Evolutionary conservation across 140 eudicot species (phyloP), one percentile per base, ranked within the genome.

Genomic region (Cichorium intybus): DNA sequence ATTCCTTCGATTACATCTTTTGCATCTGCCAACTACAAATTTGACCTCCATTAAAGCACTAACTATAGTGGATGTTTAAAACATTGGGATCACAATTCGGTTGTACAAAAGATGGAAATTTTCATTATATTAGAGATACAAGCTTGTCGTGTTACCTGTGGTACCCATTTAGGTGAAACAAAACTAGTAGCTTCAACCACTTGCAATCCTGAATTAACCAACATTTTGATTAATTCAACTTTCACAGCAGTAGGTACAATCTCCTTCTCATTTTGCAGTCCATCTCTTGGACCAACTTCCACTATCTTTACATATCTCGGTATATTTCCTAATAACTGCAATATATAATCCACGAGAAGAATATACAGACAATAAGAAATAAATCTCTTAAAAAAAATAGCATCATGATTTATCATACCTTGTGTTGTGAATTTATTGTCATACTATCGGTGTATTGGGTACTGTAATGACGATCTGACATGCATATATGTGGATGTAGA

Each of bases 111-210:
- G 3, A 47, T 2, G 60, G 48, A 56, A 10, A 41, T 11, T 46
- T 68, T 56, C 27, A 43, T 68, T 28, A 41, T 56, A 28, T 5
- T 45, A 69, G 28, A 31, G 16, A 60, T 55, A 50, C 23, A 23
- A 62, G 6, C 20, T 35, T 58, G 58, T 16, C 5, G 20, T 14
- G 41, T 55, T 81, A 91, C 97, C 95, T 87, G 97, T 28, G 97
- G 97, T 29, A 91, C 92, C 97, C 97, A 91, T 85, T 91, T 91
- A 46, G 97, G 96, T 14, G 97, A 91, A 75, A 90, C 95, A 76
- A 90, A 90, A 76, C 95, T 84, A 64, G 97, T 91, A 28, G 94
- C 95, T 79, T 87, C 95, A 72, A 91, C 95, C 65, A 91, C 90
- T 43, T 79, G 81, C 74, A 85, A 76, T 16, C 95, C 96, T 1